A percentile compares a stretch with the other conserved stretches of the same genome.
These are phyloP conservation scores for Hypoxylon rubiginosum DNA, from an alignment of 2,329 filamentous ascomycete species.

Conservation along the genomic window DNA sequence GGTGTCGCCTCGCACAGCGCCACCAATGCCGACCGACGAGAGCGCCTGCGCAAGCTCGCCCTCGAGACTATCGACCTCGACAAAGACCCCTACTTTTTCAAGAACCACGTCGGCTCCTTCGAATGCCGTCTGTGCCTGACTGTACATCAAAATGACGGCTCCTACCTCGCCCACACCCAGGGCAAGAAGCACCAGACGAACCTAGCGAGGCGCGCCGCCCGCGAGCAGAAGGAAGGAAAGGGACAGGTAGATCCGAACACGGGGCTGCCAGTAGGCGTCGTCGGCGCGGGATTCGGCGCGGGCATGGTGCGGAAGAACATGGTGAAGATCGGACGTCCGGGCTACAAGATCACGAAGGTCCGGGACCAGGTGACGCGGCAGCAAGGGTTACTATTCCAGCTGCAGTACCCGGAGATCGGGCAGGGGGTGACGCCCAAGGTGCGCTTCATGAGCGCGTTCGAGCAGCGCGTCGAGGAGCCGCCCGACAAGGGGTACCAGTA, in stretches of 20 bases:
- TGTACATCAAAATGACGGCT: conserved; percentile 98
- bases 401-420: conserved; percentile 93
- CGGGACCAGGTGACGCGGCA: conserved; percentile 90
- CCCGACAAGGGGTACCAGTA: conserved; percentile 97
- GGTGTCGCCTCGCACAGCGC: conserved; percentile 94
- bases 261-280: conserved; percentile 79
- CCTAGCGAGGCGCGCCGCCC: conserved; percentile 92
- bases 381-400: conserved; percentile 92
- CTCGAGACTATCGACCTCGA: conserved; percentile 99
- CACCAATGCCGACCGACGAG: conserved; percentile 96
- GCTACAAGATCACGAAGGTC: conserved; percentile 98
- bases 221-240: conserved; percentile 91
- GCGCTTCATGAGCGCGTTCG: conserved; percentile 97
- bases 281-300: conserved; percentile 74
- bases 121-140: conserved; percentile 97
- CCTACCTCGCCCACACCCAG: conserved; percentile 98
- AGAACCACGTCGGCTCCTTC: conserved; percentile 98
- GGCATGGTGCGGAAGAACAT: conserved; percentile 82
- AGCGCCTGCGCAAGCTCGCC: conserved; percentile 96
- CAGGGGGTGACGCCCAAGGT: conserved; percentile 82
- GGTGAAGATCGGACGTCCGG: conserved; percentile 94
- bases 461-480: conserved; percentile 92
- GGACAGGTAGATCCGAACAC: conserved; percentile 76
- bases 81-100: conserved; percentile 99
- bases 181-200: conserved; percentile 99